Base-by-base conservation (phyloP, 176 grass and related monocot species). In the Zoysia pacifica region DNA sequence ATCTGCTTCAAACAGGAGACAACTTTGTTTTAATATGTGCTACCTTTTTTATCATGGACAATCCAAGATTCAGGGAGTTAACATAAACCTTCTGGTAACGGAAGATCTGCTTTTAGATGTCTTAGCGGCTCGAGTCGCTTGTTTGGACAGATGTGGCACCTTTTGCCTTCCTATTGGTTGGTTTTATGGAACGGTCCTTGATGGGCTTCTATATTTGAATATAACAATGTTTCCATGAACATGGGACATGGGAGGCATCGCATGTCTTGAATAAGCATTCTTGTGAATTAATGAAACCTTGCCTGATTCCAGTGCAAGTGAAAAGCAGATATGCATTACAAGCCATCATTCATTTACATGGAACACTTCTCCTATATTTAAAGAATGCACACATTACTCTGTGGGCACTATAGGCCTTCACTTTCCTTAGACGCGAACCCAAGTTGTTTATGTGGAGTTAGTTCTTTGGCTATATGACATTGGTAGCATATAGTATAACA, bases 221-320 rank as follows among this genome's bases (percentile, higher is more conserved):
- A 0, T 74, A 49, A 60, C 12, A 9, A 9, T 62, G n/a, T 50
- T 60, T 81, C 3, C n/a, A 65, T 65, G 42, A 43, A 43, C 51
- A 62, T 40, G 67, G 8, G 60, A 77, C 58, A 73, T 4, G 15
- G n/a, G 37, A 65, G n/a, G 56, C 48, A 49, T 77, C 82, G 53
- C 0, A 0, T 3, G 14, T 80, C 42, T 72, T 66, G 54, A 84
- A 2, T 9, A 69, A 67, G 19, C 49, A 37, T 46, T 42, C 9
- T 19, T 8, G 6, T 46, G 20, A 81, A 85, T 63, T 37, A 66
- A 82, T 28, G n/a, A 45, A 60, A 76, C 20, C 6, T 9, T 84
- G 64, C 43, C 58, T 37, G 36, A 77, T 20, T 1, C 60, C 19
- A n/a, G 72, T 39, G 4, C 39, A 48, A 76, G 44, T 58, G 43